A percentile compares a stretch with the other conserved stretches of the same genome.
Conservation (phyloP, 208 protist genomes). For the Leishmania lainsoni region DNA sequence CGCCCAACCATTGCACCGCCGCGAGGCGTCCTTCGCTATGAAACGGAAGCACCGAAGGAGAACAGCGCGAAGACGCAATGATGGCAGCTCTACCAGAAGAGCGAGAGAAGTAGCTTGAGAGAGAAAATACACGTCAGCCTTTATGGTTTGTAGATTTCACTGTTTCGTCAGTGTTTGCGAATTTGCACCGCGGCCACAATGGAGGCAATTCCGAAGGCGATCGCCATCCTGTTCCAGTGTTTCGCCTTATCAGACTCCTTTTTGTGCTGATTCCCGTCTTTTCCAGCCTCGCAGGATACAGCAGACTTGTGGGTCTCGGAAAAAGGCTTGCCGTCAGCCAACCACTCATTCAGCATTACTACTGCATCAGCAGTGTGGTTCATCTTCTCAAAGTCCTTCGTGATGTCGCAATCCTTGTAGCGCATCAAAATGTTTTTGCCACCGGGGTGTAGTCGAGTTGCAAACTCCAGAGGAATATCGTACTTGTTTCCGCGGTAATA, state of each 20-base stretch:
- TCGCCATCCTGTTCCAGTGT: not conserved
- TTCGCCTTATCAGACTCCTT: slow-evolving; percentile 3
- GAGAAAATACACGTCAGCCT: not conserved
- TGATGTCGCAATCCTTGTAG: slow-evolving; percentile 34
- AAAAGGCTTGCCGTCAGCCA: not conserved
- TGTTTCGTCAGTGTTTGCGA: not conserved
- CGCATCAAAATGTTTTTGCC: slow-evolving; percentile 29
- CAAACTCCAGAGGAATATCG: slow-evolving; percentile 30
- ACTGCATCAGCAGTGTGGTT: slow-evolving; percentile 24
- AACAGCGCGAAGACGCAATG: not conserved
- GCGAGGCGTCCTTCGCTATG: not conserved
- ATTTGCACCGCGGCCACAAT: not conserved
- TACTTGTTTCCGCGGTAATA: slow-evolving; percentile 37
- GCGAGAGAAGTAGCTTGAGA: not conserved
- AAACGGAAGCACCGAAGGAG: not conserved
- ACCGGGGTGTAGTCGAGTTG: slow-evolving; percentile 28
- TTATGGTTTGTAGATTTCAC: not conserved
- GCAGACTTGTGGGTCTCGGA: not conserved
- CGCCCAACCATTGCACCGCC: not conserved
- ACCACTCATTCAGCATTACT: slow-evolving; percentile 20
- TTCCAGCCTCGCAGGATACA: not conserved
- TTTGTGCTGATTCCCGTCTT: not conserved
- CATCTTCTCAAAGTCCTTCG: slow-evolving; percentile 34
- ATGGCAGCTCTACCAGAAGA: not conserved
- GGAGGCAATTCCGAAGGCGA: not conserved